Evolutionary conservation across 140 eudicot genomes (phyloP), one percentile per base, ranked within the genome.

Genomic region (Eryngium alpinum): DNA sequence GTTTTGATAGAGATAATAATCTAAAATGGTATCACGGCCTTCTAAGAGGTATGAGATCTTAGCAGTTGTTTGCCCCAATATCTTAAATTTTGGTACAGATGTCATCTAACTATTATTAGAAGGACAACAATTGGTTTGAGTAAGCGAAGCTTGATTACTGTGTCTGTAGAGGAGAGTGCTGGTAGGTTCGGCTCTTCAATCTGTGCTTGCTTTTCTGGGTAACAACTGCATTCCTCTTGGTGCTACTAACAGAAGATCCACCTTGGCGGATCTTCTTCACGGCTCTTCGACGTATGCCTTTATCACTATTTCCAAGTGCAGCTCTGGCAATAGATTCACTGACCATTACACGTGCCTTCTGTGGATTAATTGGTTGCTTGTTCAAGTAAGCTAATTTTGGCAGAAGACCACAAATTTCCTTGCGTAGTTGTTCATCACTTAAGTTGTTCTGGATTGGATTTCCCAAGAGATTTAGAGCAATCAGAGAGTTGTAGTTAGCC

Each of bases 341-440:
- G 13, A 89, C 88, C 70, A 89, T 89, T 74, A 89, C 97, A n/a
- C 98, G 88, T 2, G 96, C 97, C 86, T 92, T 94, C 79, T 94
- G 97, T 21, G 90, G 88, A 78, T 89, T 94, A 25, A 89, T 84
- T 0, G 99, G 91, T 72, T 92, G 99, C 83, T 91, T 94, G 80
- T 94, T 94, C 57, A 92, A 85, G 85, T 83, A 92, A 15, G 92
- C 95, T 1, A 92, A 90, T 83, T 94, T 94, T 15, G 97, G 95
- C 50, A 92, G 93, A 86, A 94, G 97, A 10, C 97, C 75, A 43
- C 93, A 84, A 32, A 92, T 85, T 51, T 94, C 86, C 87, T 89
- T 94, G 38, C 93, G 85, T 83, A 94, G 60, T 83, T 88, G 97
- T 33, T 89, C 97, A 33, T 92, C 96, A 17, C 84, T 84, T 9